Conservation (phyloP, 345 rosid species). For the Pelargonium nanum region DNA sequence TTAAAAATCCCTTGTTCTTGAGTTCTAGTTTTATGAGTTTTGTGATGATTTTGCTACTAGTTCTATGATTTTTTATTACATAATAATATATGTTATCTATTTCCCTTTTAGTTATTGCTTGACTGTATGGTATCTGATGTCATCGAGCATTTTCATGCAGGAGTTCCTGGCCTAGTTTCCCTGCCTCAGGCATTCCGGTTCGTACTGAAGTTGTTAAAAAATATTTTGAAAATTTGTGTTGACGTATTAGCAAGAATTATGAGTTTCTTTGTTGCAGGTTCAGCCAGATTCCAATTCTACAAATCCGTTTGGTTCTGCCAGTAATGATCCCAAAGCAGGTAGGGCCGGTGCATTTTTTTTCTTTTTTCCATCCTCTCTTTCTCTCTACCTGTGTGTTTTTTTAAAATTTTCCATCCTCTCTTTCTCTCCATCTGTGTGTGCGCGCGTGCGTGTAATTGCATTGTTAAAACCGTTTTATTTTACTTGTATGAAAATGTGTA, state of each 20-base stretch:
- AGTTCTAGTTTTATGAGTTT: not conserved
- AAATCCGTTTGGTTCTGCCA: conserved; percentile 10
- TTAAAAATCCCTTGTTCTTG: too few relatives aligned
- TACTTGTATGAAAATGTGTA: not conserved
- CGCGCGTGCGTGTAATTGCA: too few relatives aligned
- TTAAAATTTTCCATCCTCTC: too few relatives aligned
- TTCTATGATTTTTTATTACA: not conserved
- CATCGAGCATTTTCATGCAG: conserved; percentile 21
- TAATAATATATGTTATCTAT: too few relatives aligned
- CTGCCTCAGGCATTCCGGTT: conserved; percentile 30
- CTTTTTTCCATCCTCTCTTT: too few relatives aligned
- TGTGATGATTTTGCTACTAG: not conserved
- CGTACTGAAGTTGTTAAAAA: conserved; percentile 2
- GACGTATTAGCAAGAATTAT: not conserved
- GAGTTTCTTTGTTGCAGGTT: conserved; percentile 15
- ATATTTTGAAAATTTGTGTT: not conserved
- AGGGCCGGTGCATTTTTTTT: not conserved
- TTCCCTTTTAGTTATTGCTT: not conserved
- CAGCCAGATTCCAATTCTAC: conserved; percentile 14
- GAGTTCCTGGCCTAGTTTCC: conserved; percentile 40
- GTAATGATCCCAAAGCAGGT: conserved; percentile 4
- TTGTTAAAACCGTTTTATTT: not conserved
- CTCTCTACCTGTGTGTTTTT: too few relatives aligned
- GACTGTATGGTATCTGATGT: conserved; percentile 1
- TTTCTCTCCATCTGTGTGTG: too few relatives aligned